Evolutionary conservation across 768 basidiomycete species (phyloP).

Genomic region (Boletus sp.): DNA sequence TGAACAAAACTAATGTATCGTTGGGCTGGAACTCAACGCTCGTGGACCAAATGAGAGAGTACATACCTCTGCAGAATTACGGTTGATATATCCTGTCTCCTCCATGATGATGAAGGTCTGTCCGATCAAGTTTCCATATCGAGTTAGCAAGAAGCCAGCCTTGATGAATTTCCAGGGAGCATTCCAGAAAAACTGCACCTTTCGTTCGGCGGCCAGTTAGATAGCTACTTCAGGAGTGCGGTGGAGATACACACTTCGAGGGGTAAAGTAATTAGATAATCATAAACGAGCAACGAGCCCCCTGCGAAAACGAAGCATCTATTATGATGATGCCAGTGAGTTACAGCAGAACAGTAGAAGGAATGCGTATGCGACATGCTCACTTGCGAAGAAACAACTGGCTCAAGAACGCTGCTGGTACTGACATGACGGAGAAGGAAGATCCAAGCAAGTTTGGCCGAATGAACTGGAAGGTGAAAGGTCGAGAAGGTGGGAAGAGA

Average conservation of each 20-base stretch:
- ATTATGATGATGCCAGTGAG: not conserved
- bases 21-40: too few relatives aligned
- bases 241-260: conserved; percentile 9
- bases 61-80: conserved; percentile 2
- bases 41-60: not conserved
- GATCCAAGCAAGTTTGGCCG: not conserved
- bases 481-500: not conserved
- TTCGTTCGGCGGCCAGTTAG: not conserved
- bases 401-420: not conserved
- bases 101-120: conserved; percentile 6
- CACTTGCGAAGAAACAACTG: not conserved
- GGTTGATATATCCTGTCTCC: not conserved
- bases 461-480: not conserved
- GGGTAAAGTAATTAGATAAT: conserved; percentile 12
- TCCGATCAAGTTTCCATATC: conserved; percentile 19
- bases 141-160: conserved; percentile 13
- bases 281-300: conserved; percentile 2
- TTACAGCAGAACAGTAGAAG: not conserved
- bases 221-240: not conserved
- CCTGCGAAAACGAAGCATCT: not conserved
- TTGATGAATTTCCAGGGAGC: conserved; percentile 13
- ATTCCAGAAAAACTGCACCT: conserved; percentile 18
- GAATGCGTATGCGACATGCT: not conserved
- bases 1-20: conserved; percentile 2
- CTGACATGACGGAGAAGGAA: not conserved